These are phyloP conservation scores for Coniochaeta sp. DNA, from an alignment of 2,329 filamentous ascomycete species.

Conservation along the genomic window DNA sequence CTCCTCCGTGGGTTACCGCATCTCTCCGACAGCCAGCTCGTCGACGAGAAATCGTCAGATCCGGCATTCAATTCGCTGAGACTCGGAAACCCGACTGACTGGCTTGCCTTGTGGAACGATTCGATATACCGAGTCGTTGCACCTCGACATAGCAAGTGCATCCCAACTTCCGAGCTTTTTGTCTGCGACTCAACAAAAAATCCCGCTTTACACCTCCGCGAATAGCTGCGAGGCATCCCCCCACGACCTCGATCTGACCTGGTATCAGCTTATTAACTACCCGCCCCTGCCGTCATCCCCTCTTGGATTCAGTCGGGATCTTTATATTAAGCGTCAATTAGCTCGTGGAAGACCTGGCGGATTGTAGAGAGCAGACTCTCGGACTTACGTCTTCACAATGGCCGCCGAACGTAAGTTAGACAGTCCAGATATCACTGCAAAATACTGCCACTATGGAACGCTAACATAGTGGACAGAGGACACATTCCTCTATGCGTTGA, in stretches of 20 bases:
- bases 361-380: not conserved
- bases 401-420: slow-evolving; percentile 1
- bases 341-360: not conserved
- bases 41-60: not conserved
- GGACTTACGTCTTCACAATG: not conserved
- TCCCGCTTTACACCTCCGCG: not conserved
- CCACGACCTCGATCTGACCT: not conserved
- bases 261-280: not conserved
- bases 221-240: not conserved
- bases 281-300: not conserved
- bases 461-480: slow-evolving; percentile 32
- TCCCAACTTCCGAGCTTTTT: not conserved
- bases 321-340: not conserved
- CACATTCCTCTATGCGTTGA: slow-evolving; percentile 53
- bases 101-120: not conserved
- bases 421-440: not conserved
- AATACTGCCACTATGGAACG: not conserved
- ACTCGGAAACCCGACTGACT: not conserved
- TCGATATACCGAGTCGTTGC: not conserved
- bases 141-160: not conserved
- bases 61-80: not conserved
- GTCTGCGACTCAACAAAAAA: not conserved
- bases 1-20: not conserved
- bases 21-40: not conserved
- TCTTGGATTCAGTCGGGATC: not conserved